phyloP scores from a whole-genome alignment of 2,329 filamentous ascomycete genomes.

The Pyricularia grisea region DNA sequence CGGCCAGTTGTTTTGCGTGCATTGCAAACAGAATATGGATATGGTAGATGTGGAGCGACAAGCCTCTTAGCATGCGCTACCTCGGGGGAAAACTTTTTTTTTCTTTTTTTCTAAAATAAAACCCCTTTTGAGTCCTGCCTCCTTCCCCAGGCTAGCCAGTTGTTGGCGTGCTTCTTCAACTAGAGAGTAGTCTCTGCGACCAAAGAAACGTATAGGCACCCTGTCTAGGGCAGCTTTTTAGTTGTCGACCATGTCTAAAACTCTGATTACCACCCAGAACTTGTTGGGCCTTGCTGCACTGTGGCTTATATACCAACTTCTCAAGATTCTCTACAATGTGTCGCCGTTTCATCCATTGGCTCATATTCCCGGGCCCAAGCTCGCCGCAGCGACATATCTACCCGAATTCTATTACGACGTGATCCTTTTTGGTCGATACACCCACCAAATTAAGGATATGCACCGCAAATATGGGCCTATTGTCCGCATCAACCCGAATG shows the following conservation, averaged over 20 bases:
- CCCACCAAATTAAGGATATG: slow-evolving; percentile 22
- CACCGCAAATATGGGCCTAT: slow-evolving; percentile 21
- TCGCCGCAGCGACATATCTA: slow-evolving; percentile 24
- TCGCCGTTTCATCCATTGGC: slow-evolving; percentile 28
- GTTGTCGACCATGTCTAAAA: neutral
- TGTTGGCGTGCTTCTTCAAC: neutral
- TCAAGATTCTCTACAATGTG: slow-evolving; percentile 24
- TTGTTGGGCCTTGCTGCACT: slow-evolving; percentile 10
- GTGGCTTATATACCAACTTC: slow-evolving; percentile 21
- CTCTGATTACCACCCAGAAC: neutral
- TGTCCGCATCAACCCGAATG: slow-evolving; percentile 16
- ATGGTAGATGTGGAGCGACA: neutral
- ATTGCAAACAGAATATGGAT: neutral
- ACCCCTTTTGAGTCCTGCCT: too few relatives aligned
- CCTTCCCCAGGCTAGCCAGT: neutral
- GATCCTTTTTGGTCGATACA: slow-evolving; percentile 24
- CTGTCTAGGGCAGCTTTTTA: neutral
- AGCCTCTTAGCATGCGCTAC: neutral
- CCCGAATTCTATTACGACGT: slow-evolving; percentile 29
- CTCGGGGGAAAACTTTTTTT: neutral
- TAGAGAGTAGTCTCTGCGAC: neutral
- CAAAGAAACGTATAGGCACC: neutral
- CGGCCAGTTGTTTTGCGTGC: neutral
- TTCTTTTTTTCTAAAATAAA: neutral
- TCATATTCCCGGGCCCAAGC: slow-evolving; percentile 25